Evolutionary conservation across 352 stramenopile genomes (phyloP).

Genomic region (Phytophthora lateralis): DNA sequence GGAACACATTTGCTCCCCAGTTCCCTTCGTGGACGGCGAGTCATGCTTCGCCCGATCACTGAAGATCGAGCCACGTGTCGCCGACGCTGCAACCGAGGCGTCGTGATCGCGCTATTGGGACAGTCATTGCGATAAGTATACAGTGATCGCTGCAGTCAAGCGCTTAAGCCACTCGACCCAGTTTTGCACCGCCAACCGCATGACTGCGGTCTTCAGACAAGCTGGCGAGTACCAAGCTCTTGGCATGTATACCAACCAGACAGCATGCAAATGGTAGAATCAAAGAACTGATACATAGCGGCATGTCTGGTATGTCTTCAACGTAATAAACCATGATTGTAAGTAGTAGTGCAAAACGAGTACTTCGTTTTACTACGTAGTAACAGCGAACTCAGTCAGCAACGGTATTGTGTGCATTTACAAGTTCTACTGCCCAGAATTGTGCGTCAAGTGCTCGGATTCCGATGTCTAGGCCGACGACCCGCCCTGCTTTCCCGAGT

Average conservation of each 20-base stretch:
- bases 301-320: slow-evolving; percentile 8
- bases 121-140: slow-evolving; percentile 8
- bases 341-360: slow-evolving; percentile 23
- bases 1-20: slow-evolving; percentile 78
- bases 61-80: slow-evolving; percentile 82
- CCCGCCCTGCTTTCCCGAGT: slow-evolving; percentile 11
- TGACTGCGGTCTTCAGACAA: neutral
- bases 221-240: neutral
- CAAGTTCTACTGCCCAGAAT: neutral
- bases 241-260: slow-evolving; percentile 8
- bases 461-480: slow-evolving; percentile 8
- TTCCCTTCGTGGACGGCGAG: slow-evolving; percentile 68
- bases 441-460: neutral
- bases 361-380: neutral
- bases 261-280: neutral
- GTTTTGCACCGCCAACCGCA: neutral
- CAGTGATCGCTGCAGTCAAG: slow-evolving; percentile 1
- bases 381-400: too few relatives aligned
- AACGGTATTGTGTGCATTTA: neutral
- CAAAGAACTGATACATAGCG: slow-evolving; percentile 2
- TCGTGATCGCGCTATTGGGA: slow-evolving; percentile 5
- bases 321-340: slow-evolving; percentile 28
- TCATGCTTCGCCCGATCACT: slow-evolving; percentile 82
- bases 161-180: neutral
- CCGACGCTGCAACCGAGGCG: slow-evolving; percentile 34